phyloP scores from a whole-genome alignment of 129 eudicot genomes.

The Cynara cardunculus region DNA sequence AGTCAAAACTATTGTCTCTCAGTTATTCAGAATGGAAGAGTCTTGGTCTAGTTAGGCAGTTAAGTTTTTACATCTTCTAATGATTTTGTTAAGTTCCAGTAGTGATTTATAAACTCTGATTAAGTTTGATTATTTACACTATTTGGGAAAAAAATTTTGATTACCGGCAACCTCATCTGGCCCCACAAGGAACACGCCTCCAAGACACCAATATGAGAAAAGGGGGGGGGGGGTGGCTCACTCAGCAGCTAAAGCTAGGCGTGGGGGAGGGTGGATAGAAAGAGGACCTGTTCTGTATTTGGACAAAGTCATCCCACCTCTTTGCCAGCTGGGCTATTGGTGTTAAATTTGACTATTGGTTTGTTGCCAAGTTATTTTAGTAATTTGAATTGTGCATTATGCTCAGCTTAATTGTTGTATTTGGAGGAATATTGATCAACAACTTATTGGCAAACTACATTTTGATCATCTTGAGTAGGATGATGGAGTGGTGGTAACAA shows the following conservation, averaged over 20 bases:
- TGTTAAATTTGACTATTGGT: background rate
- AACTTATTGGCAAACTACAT: background rate
- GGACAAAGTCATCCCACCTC: too few relatives aligned
- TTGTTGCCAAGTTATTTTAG: background rate
- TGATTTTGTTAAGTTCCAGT: background rate
- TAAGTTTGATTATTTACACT: background rate
- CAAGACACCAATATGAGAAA: too few relatives aligned
- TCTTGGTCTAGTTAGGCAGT: background rate
- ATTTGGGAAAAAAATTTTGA: too few relatives aligned
- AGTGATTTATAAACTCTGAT: background rate
- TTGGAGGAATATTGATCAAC: background rate
- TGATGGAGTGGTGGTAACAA: conserved; percentile 46
- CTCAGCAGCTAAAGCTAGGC: too few relatives aligned
- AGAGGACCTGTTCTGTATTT: too few relatives aligned
- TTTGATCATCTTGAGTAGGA: conserved; percentile 27
- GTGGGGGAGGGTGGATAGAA: too few relatives aligned
- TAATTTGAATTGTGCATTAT: background rate
- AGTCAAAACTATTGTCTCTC: background rate
- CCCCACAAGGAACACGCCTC: too few relatives aligned
- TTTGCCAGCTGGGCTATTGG: too few relatives aligned
- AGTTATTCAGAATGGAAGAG: background rate
- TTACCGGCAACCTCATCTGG: too few relatives aligned
- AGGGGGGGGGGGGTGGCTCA: too few relatives aligned
- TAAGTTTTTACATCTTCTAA: background rate
- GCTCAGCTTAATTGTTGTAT: background rate